A percentile compares a stretch with the other conserved stretches of the same genome.
phyloP scores from a whole-genome alignment of 768 basidiomycete species.

The Suillus weaverae region DNA sequence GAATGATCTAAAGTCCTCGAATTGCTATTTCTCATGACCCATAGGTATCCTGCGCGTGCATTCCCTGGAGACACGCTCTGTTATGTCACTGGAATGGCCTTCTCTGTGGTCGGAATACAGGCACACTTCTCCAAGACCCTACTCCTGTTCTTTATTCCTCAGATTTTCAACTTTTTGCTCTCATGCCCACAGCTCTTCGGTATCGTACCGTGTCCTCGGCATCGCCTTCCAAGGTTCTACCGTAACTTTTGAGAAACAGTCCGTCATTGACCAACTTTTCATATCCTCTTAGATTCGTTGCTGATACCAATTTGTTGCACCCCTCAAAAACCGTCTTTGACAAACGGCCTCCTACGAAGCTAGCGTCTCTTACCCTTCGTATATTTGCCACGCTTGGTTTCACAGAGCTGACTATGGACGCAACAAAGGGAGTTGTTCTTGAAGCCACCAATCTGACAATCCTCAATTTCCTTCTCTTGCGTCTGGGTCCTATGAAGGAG shows the following conservation, averaged over 20 bases:
- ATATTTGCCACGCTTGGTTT: slow-evolving; percentile 64
- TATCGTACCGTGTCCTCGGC: slow-evolving; percentile 89
- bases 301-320: slow-evolving; percentile 70
- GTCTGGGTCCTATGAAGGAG: slow-evolving; percentile 84
- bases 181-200: slow-evolving; percentile 95
- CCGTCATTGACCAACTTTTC: background rate
- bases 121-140: slow-evolving; percentile 97
- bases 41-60: slow-evolving; percentile 91
- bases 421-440: slow-evolving; percentile 55
- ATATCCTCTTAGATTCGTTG: slow-evolving; percentile 60
- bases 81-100: slow-evolving; percentile 98
- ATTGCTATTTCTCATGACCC: background rate
- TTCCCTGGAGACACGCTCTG: slow-evolving; percentile 98
- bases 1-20: background rate
- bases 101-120: slow-evolving; percentile 95
- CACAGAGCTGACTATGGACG: slow-evolving; percentile 59
- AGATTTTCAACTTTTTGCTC: slow-evolving; percentile 95
- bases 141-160: slow-evolving; percentile 94
- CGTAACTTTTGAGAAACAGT: background rate
- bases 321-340: slow-evolving; percentile 69
- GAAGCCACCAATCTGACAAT: slow-evolving; percentile 90
- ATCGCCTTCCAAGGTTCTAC: slow-evolving; percentile 82
- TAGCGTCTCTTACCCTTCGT: slow-evolving; percentile 56
- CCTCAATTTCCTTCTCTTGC: slow-evolving; percentile 79
- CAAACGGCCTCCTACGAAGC: slow-evolving; percentile 50